These are phyloP conservation scores for Lanmaoa pseudosensibilis DNA, from an alignment of 768 basidiomycete species.

Conservation along the genomic window DNA sequence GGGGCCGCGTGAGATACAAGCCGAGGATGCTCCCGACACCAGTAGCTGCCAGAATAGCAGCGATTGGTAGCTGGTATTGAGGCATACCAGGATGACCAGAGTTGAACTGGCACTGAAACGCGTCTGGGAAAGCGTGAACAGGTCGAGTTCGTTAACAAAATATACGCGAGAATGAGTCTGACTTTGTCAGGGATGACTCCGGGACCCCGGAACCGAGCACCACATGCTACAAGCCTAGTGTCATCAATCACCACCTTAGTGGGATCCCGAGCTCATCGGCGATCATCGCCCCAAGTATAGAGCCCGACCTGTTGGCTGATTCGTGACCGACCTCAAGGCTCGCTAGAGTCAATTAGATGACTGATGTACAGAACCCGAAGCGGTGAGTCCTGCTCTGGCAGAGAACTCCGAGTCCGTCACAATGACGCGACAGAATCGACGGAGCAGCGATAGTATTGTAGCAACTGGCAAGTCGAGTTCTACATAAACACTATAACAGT, in stretches of 20 bases:
- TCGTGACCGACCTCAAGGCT: neutral
- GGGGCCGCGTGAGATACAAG: conserved; percentile 41
- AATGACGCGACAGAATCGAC: no score
- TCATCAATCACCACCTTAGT: neutral
- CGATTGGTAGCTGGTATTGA: conserved; percentile 57
- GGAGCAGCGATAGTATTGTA: no score
- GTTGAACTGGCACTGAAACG: neutral
- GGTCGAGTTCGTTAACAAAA: neutral
- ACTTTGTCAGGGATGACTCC: conserved; percentile 1
- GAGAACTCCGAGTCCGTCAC: no score
- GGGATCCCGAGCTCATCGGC: neutral
- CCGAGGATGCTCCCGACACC: conserved; percentile 46
- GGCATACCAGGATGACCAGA: conserved; percentile 43
- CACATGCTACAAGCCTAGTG: neutral
- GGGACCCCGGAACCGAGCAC: conserved; percentile 12
- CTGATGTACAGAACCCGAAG: neutral
- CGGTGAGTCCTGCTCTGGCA: neutral
- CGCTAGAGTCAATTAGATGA: neutral
- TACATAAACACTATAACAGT: no score
- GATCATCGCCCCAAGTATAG: no score
- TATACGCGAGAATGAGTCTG: neutral
- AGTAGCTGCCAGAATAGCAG: conserved; percentile 44
- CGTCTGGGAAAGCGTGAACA: neutral
- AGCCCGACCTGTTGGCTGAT: neutral
- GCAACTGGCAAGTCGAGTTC: no score